These are phyloP conservation scores for Cryptococcus maquisensis DNA, from an alignment of 1,284 basidiomycete species.

Conservation along the genomic window DNA sequence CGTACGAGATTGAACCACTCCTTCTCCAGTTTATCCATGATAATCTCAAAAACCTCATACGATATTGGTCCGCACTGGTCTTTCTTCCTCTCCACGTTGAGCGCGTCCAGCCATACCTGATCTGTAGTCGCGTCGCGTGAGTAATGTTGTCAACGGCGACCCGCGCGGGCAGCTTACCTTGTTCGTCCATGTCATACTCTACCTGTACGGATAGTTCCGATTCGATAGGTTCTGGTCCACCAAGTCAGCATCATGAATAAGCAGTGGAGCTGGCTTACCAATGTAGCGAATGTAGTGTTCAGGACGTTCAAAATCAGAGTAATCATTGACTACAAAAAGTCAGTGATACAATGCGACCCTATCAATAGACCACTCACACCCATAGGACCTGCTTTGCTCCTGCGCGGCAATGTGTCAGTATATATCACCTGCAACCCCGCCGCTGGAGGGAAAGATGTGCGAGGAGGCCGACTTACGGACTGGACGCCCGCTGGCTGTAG, in stretches of 20 bases:
- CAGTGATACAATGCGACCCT: neutral
- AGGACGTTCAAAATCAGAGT: constrained; percentile 67
- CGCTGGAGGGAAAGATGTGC: neutral
- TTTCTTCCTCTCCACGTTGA: constrained; percentile 78
- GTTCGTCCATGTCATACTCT: constrained; percentile 99
- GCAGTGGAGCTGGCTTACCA: constrained; percentile 53
- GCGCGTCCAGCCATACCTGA: constrained; percentile 86
- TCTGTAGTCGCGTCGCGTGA: constrained; percentile 54
- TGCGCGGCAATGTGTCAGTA: constrained; percentile 13
- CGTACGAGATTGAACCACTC: constrained; percentile 95
- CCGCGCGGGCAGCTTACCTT: constrained; percentile 58
- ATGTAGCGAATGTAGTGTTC: constrained; percentile 88
- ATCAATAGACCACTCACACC: constrained; percentile 28
- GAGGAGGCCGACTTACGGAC: constrained; percentile 27
- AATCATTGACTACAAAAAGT: constrained; percentile 64
- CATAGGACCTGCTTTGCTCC: constrained; percentile 43
- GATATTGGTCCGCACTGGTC: constrained; percentile 69
- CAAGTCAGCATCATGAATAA: constrained; percentile 1
- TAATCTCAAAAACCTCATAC: constrained; percentile 88
- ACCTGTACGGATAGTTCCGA: constrained; percentile 86
- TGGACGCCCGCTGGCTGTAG: constrained; percentile 36
- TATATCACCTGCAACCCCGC: neutral
- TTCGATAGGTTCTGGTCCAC: constrained; percentile 77
- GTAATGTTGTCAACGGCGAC: neutral
- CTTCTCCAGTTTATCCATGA: constrained; percentile 97